Evolutionary conservation across 129 eudicot genomes (phyloP).

Genomic region (Lactuca sativa): DNA sequence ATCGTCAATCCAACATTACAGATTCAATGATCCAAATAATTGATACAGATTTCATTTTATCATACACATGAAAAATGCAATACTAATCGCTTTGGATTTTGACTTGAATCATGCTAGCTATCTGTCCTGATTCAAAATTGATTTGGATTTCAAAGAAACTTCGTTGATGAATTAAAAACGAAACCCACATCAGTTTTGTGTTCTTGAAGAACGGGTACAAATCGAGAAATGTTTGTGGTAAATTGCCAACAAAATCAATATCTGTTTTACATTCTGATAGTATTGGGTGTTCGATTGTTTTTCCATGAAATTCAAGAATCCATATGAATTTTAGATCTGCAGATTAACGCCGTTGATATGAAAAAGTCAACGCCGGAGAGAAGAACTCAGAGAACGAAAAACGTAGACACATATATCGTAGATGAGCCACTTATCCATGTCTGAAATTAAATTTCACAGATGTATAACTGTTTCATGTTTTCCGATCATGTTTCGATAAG

Average conservation of each 20-base stretch:
- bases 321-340: slow-evolving; percentile 8
- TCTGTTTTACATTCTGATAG: slow-evolving; percentile 1
- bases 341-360: slow-evolving; percentile 6
- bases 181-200: not conserved
- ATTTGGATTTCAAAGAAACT: not conserved
- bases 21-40: slow-evolving; percentile 9
- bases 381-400: not conserved
- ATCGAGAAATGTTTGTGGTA: not conserved
- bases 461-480: not conserved
- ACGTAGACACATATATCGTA: not conserved
- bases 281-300: not conserved
- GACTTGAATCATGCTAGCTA: not conserved
- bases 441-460: not conserved
- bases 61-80: not conserved
- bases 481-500: slow-evolving; percentile 12
- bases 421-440: not conserved
- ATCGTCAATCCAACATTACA: not conserved
- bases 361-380: slow-evolving; percentile 16
- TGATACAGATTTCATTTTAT: slow-evolving; percentile 6
- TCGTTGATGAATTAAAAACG: not conserved
- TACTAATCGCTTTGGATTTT: not conserved
- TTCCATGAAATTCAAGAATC: slow-evolving; percentile 3
- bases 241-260: slow-evolving; percentile 6
- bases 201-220: not conserved
- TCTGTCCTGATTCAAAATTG: not conserved